These are phyloP conservation scores for Colletotrichum musae DNA, from an alignment of 2,329 filamentous ascomycete species.

Conservation along the genomic window DNA sequence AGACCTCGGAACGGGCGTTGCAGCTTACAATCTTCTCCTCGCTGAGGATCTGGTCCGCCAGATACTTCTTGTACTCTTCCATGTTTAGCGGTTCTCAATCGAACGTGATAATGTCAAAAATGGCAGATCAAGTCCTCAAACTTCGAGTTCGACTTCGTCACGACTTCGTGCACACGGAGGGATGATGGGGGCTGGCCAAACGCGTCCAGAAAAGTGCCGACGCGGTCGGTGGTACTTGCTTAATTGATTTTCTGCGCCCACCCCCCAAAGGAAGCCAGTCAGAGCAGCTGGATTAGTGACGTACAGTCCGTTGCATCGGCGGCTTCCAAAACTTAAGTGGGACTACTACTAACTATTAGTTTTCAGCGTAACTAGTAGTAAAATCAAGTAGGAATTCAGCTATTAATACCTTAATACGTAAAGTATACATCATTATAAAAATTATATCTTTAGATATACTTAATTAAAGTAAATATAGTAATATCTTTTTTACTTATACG, in stretches of 20 bases:
- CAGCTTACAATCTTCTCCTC: slow-evolving; percentile 78
- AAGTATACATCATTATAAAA: too few relatives aligned
- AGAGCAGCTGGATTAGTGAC: slow-evolving; percentile 11
- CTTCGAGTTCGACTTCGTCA: not conserved
- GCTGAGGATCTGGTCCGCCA: slow-evolving; percentile 82
- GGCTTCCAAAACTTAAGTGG: too few relatives aligned
- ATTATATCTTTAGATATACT: too few relatives aligned
- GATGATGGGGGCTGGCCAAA: slow-evolving; percentile 14
- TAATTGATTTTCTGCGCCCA: slow-evolving; percentile 38
- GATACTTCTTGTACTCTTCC: slow-evolving; percentile 78
- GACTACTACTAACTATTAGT: too few relatives aligned
- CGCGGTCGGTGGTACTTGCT: slow-evolving; percentile 24
- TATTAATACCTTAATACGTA: too few relatives aligned
- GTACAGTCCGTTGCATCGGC: too few relatives aligned
- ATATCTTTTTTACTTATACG: too few relatives aligned
- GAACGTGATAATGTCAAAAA: not conserved
- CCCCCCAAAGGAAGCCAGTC: not conserved
- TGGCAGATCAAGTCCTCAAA: not conserved
- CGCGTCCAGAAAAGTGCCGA: slow-evolving; percentile 28
- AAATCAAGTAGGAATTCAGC: too few relatives aligned
- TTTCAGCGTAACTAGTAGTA: too few relatives aligned
- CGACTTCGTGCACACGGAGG: slow-evolving; percentile 3
- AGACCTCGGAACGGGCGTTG: not conserved
- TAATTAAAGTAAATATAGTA: too few relatives aligned
- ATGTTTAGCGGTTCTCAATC: slow-evolving; percentile 50